A percentile compares a stretch with the other conserved stretches of the same genome.
Conservation (phyloP, 768 basidiomycete genomes). For the Auricularia sp. region DNA sequence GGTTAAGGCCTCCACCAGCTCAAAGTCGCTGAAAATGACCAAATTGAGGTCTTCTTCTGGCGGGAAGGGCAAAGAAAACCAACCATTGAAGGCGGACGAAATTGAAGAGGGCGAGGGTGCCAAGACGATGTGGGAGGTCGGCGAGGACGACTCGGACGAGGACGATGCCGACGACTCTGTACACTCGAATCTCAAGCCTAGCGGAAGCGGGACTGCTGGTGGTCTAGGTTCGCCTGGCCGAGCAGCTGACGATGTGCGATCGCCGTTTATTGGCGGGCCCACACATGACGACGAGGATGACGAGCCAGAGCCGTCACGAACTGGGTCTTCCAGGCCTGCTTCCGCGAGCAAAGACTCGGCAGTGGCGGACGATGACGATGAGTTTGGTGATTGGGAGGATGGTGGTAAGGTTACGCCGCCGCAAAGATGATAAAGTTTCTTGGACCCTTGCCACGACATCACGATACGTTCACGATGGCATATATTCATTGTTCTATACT, state of each 20-base stretch:
- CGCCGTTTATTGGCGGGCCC: slow-evolving; percentile 10
- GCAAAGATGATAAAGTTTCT: neutral
- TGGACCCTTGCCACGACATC: too few relatives aligned
- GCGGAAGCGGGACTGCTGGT: slow-evolving; percentile 25
- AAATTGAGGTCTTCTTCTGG: neutral
- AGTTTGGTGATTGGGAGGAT: slow-evolving; percentile 26
- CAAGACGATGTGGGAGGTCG: slow-evolving; percentile 57
- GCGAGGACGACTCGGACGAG: slow-evolving; percentile 54
- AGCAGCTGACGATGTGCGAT: slow-evolving; percentile 1
- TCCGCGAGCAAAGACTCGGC: slow-evolving; percentile 14
- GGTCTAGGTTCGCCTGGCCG: slow-evolving; percentile 6
- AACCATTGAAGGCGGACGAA: slow-evolving; percentile 14
- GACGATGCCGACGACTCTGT: slow-evolving; percentile 38
- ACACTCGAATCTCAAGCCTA: slow-evolving; percentile 20
- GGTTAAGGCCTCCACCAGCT: slow-evolving; percentile 4
- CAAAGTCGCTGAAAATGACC: neutral
- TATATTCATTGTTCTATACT: too few relatives aligned
- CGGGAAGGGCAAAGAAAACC: slow-evolving; percentile 3
- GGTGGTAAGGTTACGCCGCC: slow-evolving; percentile 1
- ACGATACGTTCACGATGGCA: too few relatives aligned
- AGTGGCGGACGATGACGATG: slow-evolving; percentile 18
- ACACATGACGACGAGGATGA: slow-evolving; percentile 27
- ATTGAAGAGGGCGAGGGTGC: slow-evolving; percentile 35
- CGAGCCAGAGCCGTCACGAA: slow-evolving; percentile 5
- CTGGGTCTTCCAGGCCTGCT: slow-evolving; percentile 29